These are phyloP conservation scores for Sarocladiaceae sp. DNA, from an alignment of 2,329 filamentous ascomycete genomes.

Conservation along the genomic window DNA sequence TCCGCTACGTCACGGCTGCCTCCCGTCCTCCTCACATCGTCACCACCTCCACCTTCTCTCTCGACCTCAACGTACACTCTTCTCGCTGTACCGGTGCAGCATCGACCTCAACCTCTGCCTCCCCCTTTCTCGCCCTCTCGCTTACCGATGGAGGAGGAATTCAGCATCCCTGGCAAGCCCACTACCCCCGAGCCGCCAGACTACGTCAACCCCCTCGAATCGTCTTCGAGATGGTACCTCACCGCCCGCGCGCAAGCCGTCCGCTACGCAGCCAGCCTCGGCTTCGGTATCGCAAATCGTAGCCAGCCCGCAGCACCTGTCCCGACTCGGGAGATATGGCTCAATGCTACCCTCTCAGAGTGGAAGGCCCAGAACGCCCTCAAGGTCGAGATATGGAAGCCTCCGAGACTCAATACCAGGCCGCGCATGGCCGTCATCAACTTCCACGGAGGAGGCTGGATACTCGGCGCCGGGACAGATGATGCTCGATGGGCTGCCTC, in stretches of 20 bases:
- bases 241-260: slow-evolving; percentile 35
- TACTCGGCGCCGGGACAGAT: slow-evolving; percentile 55
- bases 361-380: slow-evolving; percentile 31
- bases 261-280: slow-evolving; percentile 36
- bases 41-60: no score
- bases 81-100: neutral
- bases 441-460: slow-evolving; percentile 63
- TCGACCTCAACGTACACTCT: no score
- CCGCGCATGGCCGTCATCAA: slow-evolving; percentile 53
- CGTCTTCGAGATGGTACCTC: slow-evolving; percentile 36
- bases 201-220: slow-evolving; percentile 38
- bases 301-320: slow-evolving; percentile 32
- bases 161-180: slow-evolving; percentile 21
- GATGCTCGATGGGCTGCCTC: slow-evolving; percentile 55
- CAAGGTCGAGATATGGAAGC: slow-evolving; percentile 41
- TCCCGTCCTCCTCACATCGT: no score
- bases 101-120: neutral
- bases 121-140: neutral
- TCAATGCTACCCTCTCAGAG: slow-evolving; percentile 35
- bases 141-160: slow-evolving; percentile 19
- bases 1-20: no score
- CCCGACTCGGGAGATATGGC: slow-evolving; percentile 31
- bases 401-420: slow-evolving; percentile 25
- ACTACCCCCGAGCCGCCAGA: slow-evolving; percentile 26
- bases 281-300: slow-evolving; percentile 36